Conservation (phyloP, 2,329 filamentous ascomycete genomes). For the Aspergillus pseudoglaucus region DNA sequence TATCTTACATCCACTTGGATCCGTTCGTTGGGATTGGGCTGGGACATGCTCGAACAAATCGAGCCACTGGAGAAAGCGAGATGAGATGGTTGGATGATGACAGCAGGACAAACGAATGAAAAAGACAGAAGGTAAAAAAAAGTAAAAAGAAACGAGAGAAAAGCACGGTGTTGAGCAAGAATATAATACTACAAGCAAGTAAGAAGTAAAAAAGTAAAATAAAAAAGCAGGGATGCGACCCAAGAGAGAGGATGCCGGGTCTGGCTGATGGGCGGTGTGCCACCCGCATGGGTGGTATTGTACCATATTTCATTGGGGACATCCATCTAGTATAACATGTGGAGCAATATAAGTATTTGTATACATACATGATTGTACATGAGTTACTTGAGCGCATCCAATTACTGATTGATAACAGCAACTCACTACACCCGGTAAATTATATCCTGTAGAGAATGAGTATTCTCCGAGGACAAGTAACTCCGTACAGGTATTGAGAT, state of each 20-base stretch:
- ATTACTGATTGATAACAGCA: no score
- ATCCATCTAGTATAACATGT: no score
- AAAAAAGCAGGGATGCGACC: slow-evolving; percentile 10
- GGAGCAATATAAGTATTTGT: no score
- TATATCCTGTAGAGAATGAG: no score
- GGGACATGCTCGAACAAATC: slow-evolving; percentile 16
- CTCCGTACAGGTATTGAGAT: no score
- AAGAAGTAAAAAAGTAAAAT: slow-evolving; percentile 1
- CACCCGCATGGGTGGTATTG: slow-evolving; percentile 4
- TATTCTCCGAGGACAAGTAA: no score
- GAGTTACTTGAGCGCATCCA: no score
- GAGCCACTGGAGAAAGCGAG: not conserved
- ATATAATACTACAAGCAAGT: no score
- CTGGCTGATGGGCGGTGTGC: slow-evolving; percentile 6
- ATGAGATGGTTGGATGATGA: not conserved
- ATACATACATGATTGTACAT: no score
- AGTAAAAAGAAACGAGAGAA: slow-evolving; percentile 5
- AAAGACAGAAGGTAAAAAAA: not conserved
- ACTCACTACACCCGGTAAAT: no score
- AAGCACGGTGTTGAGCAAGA: not conserved
- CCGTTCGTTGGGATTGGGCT: slow-evolving; percentile 22
- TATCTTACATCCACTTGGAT: slow-evolving; percentile 30
- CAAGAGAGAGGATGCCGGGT: slow-evolving; percentile 13
- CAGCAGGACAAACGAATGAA: not conserved
- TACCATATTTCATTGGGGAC: slow-evolving; percentile 2